Conservation (phyloP, 2,329 filamentous ascomycete genomes). For the Zelopaecilomyces penicillatus region DNA sequence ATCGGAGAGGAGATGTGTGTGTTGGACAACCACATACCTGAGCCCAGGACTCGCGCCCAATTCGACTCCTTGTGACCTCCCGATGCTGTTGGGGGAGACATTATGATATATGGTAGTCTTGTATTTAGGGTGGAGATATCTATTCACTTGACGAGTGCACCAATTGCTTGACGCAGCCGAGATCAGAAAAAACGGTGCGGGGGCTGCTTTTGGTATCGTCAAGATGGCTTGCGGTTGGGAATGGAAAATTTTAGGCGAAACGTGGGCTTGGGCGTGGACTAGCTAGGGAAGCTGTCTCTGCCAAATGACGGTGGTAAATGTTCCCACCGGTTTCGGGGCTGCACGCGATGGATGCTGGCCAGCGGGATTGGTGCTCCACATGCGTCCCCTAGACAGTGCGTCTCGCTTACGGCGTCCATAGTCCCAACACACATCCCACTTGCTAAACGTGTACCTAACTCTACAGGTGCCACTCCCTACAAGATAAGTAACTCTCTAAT, state of each 20-base stretch:
- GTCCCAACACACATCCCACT: no score
- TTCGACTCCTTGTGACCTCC: constrained; percentile 73
- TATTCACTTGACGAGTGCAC: neutral
- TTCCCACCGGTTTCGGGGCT: constrained; percentile 6
- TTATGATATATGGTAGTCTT: constrained; percentile 22
- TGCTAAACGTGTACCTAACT: no score
- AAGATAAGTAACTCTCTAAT: no score
- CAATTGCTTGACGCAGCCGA: no score
- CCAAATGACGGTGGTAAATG: no score
- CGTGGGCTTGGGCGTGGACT: no score
- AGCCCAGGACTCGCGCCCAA: constrained; percentile 78
- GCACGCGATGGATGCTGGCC: neutral
- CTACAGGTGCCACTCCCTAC: no score
- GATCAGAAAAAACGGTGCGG: neutral
- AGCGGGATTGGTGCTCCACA: no score
- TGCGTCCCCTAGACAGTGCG: no score
- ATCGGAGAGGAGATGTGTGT: neutral
- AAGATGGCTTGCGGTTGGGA: constrained; percentile 1
- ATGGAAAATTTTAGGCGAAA: constrained; percentile 1
- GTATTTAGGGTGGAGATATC: constrained; percentile 1
- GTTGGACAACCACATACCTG: constrained; percentile 49
- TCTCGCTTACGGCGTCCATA: no score
- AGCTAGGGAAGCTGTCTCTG: no score
- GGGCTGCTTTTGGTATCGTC: neutral
- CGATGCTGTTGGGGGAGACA: constrained; percentile 50